These are phyloP conservation scores for Ustilago hordei DNA, from an alignment of 1,284 basidiomycete genomes.

Conservation along the genomic window DNA sequence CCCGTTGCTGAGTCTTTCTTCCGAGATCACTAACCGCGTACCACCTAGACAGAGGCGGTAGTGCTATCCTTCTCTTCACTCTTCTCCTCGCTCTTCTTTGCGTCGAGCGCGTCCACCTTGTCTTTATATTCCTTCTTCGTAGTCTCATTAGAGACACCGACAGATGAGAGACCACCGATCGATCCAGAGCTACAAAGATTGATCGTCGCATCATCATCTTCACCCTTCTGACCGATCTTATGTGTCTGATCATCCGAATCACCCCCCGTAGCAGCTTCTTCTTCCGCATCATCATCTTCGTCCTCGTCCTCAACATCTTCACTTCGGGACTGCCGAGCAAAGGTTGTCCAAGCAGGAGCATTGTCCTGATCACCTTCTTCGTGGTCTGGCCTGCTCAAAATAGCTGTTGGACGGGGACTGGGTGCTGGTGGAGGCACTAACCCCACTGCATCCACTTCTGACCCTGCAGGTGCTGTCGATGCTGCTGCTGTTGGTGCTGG, in stretches of 20 bases:
- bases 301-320: neutral
- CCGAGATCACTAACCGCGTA: neutral
- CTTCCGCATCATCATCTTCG: constrained; percentile 21
- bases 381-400: constrained; percentile 41
- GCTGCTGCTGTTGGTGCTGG: neutral
- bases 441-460: constrained; percentile 33
- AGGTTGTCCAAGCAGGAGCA: constrained; percentile 26
- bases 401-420: constrained; percentile 41
- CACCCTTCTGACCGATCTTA: constrained; percentile 13
- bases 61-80: neutral
- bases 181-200: constrained; percentile 20
- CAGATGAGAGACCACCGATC: constrained; percentile 8
- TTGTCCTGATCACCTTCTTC: constrained; percentile 35
- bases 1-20: neutral
- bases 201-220: constrained; percentile 41
- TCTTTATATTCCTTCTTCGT: neutral
- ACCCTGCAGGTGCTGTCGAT: neutral
- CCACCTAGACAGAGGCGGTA: neutral
- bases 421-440: constrained; percentile 51
- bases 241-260: constrained; percentile 24
- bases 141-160: neutral
- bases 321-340: neutral
- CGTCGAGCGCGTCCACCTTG: neutral
- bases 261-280: constrained; percentile 9
- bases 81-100: constrained; percentile 1